Conservation (phyloP, 495 filamentous ascomycete genomes). For the Penicillium cataractarum region DNA sequence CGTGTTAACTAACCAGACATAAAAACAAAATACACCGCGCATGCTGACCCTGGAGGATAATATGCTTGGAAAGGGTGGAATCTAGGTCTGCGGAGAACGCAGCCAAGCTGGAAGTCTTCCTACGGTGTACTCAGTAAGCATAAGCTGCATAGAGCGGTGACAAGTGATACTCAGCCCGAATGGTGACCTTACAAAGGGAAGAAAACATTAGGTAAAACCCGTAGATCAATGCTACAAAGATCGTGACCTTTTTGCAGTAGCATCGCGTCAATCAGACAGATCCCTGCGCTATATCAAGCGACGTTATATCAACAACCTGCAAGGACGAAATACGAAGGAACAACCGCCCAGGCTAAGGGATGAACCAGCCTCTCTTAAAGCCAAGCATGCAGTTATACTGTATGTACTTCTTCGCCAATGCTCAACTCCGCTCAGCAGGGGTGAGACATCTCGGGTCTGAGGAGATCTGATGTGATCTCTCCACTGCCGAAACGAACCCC, state of each 20-base stretch:
- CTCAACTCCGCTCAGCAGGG: neutral
- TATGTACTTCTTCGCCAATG: neutral
- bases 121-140: neutral
- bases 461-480: slow-evolving; percentile 7
- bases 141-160: neutral
- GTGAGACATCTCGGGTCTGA: slow-evolving; percentile 1
- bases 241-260: too few species aligned
- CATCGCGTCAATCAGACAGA: neutral
- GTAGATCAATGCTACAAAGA: too few species aligned
- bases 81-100: too few species aligned
- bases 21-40: too few species aligned
- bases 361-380: neutral
- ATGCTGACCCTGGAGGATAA: too few species aligned
- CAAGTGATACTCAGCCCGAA: neutral
- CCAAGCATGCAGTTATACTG: neutral
- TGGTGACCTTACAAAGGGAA: neutral
- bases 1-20: too few species aligned
- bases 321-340: neutral
- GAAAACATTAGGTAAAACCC: neutral
- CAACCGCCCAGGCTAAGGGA: neutral
- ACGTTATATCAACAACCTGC: neutral
- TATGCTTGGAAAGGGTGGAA: too few species aligned
- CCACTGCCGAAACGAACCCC: slow-evolving; percentile 2
- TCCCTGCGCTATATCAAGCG: neutral
- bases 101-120: too few species aligned